Conservation (phyloP, 495 filamentous ascomycete species). For the Penicillium simplicissimum region DNA sequence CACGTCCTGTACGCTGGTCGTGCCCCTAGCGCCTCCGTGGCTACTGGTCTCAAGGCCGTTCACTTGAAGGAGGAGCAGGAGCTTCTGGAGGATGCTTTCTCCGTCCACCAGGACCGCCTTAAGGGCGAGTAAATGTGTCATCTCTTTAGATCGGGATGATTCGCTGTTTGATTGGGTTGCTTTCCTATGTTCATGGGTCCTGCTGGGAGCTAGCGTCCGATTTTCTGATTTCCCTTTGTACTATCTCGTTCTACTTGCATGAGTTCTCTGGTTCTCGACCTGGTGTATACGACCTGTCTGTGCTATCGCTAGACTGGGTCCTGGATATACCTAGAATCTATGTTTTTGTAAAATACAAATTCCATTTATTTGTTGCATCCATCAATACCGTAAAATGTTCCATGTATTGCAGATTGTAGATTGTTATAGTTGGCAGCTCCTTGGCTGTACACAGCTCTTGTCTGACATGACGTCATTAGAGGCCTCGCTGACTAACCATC, state of each 20-base stretch:
- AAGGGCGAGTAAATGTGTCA: constrained; percentile 52
- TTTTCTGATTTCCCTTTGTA: constrained; percentile 31
- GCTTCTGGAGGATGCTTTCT: constrained; percentile 74
- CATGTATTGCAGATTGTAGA: not conserved
- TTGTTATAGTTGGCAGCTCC: not conserved
- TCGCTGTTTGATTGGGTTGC: constrained; percentile 20
- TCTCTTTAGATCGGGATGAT: constrained; percentile 3
- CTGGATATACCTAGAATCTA: constrained; percentile 27
- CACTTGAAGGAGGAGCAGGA: constrained; percentile 96
- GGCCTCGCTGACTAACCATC: constrained; percentile 23
- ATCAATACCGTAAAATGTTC: not conserved
- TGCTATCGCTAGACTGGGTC: constrained; percentile 28
- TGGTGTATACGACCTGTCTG: constrained; percentile 33
- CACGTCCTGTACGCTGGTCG: constrained; percentile 97
- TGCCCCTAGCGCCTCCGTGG: constrained; percentile 84
- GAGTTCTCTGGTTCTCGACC: constrained; percentile 33
- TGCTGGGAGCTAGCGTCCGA: constrained; percentile 34
- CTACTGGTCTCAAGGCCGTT: constrained; percentile 83
- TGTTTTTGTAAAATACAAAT: constrained; percentile 37
- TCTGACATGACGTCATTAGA: not conserved
- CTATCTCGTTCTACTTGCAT: constrained; percentile 30
- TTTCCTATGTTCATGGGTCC: constrained; percentile 34
- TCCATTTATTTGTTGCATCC: constrained; percentile 21
- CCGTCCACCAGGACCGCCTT: constrained; percentile 57
- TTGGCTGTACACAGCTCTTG: not conserved